Evolutionary conservation across 148 eudicot species (phyloP).

Genomic region (Cornus suecica): DNA sequence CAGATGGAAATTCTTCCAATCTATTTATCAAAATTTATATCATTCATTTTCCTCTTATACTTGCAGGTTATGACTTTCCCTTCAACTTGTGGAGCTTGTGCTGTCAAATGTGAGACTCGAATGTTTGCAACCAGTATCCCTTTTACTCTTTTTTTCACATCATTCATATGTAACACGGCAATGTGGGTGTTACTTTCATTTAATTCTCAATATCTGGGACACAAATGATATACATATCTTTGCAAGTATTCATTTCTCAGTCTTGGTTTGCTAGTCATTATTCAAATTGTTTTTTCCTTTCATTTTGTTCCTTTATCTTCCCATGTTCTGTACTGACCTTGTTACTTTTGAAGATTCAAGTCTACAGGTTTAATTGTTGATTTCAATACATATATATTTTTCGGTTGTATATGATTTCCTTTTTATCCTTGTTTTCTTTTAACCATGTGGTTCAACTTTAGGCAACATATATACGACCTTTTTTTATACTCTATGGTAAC

Average conservation of each 20-base stretch:
- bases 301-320: neutral
- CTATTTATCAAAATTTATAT: neutral
- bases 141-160: neutral
- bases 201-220: neutral
- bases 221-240: neutral
- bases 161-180: constrained; percentile 2
- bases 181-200: neutral
- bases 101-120: constrained; percentile 67
- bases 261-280: too few species aligned
- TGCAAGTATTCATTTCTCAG: neutral
- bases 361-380: too few species aligned
- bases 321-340: neutral
- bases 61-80: constrained; percentile 97
- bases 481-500: neutral
- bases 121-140: constrained; percentile 99
- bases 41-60: neutral
- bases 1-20: constrained; percentile 3
- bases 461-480: neutral
- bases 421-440: neutral
- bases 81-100: constrained; percentile 91
- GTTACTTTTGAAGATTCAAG: neutral
- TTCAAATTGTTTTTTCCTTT: neutral
- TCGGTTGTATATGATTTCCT: neutral
- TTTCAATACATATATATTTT: neutral
- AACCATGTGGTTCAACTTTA: neutral